Base-by-base conservation (phyloP, 2,329 filamentous ascomycete species). In the Penicillium sp. region DNA sequence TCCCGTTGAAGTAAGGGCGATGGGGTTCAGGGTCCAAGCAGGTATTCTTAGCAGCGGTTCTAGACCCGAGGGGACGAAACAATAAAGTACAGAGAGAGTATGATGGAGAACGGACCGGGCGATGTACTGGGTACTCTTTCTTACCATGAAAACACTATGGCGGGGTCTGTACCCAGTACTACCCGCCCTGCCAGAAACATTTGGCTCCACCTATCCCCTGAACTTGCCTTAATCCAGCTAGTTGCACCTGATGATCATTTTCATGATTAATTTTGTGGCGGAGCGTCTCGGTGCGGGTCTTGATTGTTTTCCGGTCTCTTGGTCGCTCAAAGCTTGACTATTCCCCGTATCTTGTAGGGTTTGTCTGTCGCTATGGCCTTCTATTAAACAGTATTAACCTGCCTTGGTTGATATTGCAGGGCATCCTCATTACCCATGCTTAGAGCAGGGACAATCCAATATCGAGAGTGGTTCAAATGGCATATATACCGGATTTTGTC, bases 1-100 rank as follows among this genome's bases (percentile, higher is more conserved):
- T 19, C 28, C 51, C 19, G 24, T 28, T 53, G 28, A 49, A 53
- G 59, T 58, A 58, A 58, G 56, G 55, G 40, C 33, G 42, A 58
- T 40, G 51, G 51, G 12, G 51, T 35, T 40, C 51, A 53, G 51
- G 51, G 51, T 53, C 51, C 42, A n/a, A 24, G 45, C 24, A 13
- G 12, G 26, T 42, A 55, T 55, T 56, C 37, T 44, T 56, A 44
- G 38, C 38, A 7, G 38, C 24, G 26, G 49, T 50, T 59, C 56
- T 59, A 53, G 56, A 22, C 56, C 28, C 22, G 28, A 13, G 3
- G 26, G 19, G 51, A 30, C 15, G 24, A 49, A 45, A 49, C 13
- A 13, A 47, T 8, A 30, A 49, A 30, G 9, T n/a, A 26, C 44
- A 26, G 12, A 15, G 12, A 26, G 12, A 15, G 12, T 17, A 26